Evolutionary conservation across 2,329 filamentous ascomycete genomes (phyloP), one percentile per base, ranked within the genome.

Genomic region (Cladosporium sp.): DNA sequence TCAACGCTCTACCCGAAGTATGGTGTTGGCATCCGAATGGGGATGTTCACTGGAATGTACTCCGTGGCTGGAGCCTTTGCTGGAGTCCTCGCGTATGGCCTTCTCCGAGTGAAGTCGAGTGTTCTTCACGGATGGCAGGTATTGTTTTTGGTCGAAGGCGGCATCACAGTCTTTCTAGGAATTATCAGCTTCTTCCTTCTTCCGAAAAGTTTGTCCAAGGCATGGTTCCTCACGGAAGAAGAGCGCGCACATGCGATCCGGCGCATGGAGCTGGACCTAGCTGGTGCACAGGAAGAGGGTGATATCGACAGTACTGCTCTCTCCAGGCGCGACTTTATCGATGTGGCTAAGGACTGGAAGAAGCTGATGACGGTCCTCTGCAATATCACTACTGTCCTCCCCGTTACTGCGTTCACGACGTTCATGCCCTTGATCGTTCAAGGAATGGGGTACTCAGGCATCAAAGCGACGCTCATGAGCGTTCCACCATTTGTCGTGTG

Each of bases 281-380:
- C 58, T 28, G 43, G 58, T 14, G 43, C 58, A 28, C 58, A 60
- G 32, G 58, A 60, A 13, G 58, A 58, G 18, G 57, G 57, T 16
- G 57, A 58, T 32, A 60, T 60, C 28, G 58, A 60, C 58, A 60
- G 58, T 13, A 60, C 58, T 2, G 1, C 58, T 21, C 28, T 60
- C 14, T 23, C 26, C n/a, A 60, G n/a, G 58, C 58, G 58, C 6
- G 58, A 60, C 58, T 48, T 60, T 16, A 49, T 60, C n/a, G 58
- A 60, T 18, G 58, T 60, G 10, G 43, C 58, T 23, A 60, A 60
- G 21, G 58, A 60, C 26, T 49, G 58, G 58, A 60, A 60, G 43
- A 60, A 60, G 28, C 28, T 60, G 6, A 34, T 60, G 39, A 60
- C n/a, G 3, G 58, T 60, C 1, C 16, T 60, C 11, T 60, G 58